Percentiles rank a stretch among this genome's conserved stretches.
Evolutionary conservation across 768 basidiomycete species (phyloP).

Genomic region (Coprinopsis strossmayeri): DNA sequence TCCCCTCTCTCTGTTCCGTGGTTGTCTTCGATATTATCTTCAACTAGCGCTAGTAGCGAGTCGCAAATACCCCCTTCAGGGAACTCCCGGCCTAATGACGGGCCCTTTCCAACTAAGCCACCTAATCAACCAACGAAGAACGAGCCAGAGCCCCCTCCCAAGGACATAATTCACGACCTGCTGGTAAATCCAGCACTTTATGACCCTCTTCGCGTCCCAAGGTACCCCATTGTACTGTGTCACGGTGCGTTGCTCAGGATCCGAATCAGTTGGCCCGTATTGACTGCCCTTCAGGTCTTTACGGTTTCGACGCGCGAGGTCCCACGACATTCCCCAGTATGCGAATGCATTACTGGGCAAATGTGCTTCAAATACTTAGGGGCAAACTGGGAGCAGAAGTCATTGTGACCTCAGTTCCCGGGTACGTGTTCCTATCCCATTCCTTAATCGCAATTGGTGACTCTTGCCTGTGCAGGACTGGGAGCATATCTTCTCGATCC

Average conservation of each 20-base stretch:
- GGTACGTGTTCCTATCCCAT: constrained; percentile 47
- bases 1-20: constrained; percentile 13
- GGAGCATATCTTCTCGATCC: constrained; percentile 79
- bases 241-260: constrained; percentile 59
- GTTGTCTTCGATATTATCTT: constrained; percentile 19
- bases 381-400: constrained; percentile 86
- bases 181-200: constrained; percentile 73
- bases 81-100: constrained; percentile 14
- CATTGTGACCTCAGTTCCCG: constrained; percentile 91
- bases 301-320: constrained; percentile 91
- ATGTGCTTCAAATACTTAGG: constrained; percentile 74
- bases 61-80: constrained; percentile 11
- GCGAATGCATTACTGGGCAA: constrained; percentile 91
- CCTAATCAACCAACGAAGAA: constrained; percentile 12
- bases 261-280: neutral
- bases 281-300: constrained; percentile 52
- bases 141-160: constrained; percentile 17
- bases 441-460: neutral
- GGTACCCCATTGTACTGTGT: constrained; percentile 91
- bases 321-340: constrained; percentile 77
- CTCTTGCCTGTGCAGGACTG: constrained; percentile 54
- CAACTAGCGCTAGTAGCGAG: constrained; percentile 11
- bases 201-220: constrained; percentile 71
- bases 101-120: constrained; percentile 10
- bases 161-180: constrained; percentile 60